phyloP scores from a whole-genome alignment of 208 protist genomes.

The Trypanosoma caninum region DNA sequence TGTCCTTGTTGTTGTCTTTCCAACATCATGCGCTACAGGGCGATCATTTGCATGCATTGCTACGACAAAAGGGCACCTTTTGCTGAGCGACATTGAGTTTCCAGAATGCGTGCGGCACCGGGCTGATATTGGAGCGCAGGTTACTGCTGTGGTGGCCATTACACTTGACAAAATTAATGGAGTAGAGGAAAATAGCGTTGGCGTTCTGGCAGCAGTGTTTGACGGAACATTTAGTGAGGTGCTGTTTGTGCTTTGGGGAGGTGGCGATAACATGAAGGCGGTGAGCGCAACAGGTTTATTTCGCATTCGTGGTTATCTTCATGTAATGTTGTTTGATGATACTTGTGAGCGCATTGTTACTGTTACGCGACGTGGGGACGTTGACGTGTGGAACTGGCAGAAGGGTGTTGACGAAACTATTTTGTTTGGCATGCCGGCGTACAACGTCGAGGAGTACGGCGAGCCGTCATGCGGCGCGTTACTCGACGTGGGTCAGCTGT shows the following conservation, averaged over 20 bases:
- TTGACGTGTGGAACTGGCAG: conserved; percentile 56
- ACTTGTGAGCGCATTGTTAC: conserved; percentile 27
- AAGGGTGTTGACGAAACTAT: conserved; percentile 34
- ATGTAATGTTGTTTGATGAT: conserved; percentile 29
- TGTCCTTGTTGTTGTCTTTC: conserved; percentile 21
- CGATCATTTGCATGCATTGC: conserved; percentile 21
- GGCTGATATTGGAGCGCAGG: not conserved
- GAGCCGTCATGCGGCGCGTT: conserved; percentile 22
- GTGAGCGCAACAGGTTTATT: conserved; percentile 35
- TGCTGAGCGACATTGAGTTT: not conserved
- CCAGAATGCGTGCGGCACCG: not conserved
- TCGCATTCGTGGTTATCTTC: conserved; percentile 35
- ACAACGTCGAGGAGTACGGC: conserved; percentile 23
- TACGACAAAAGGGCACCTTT: conserved; percentile 13
- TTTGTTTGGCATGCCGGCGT: conserved; percentile 31
- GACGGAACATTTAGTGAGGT: conserved; percentile 29
- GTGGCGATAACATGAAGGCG: not conserved
- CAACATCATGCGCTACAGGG: not conserved
- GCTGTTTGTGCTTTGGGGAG: conserved; percentile 15
- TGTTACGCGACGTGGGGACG: conserved; percentile 39
- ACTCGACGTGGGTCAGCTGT: conserved; percentile 26
- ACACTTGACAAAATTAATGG: not conserved
- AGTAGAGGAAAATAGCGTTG: not conserved
- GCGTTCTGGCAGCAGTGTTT: conserved; percentile 23
- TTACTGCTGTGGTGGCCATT: conserved; percentile 12